Evolutionary conservation across 2,329 filamentous ascomycete species (phyloP), one percentile per base, ranked within the genome.

Genomic region (Pyrenophora graminea): DNA sequence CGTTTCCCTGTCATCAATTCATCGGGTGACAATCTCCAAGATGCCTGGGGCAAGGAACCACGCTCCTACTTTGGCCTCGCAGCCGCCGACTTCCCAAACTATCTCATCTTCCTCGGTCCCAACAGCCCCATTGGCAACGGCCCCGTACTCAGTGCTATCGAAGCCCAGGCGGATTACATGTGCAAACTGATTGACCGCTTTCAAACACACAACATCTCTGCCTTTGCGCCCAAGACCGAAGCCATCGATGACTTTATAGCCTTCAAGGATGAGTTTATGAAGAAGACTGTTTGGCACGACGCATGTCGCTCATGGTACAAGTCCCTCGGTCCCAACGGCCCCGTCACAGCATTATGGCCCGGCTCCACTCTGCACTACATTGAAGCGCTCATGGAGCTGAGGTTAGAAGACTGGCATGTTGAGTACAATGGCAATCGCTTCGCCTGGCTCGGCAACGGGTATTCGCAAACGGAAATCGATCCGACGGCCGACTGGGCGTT

Each of bases 161-260:
- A 81, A 56, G 70, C 73, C 44, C 74, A 80, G 51, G 76, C 76
- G 3, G 79, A 82, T 56, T 82, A 80, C 67, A 76, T 81, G 55
- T 74, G 77, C 56, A 77, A 79, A 55, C 62, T 80, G 33, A 75
- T 83, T 51, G 76, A 80, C 64, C 76, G 78, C 33, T 78, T 75
- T 58, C 76, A 81, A 62, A 79, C 75, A 2, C 70, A 80, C 61
- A 75, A 78, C 62, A 77, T 82, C 47, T 62, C 65, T 4, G 69
- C 74, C 4, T 76, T 69, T 15, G 63, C 74, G 7, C 75, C 81
- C 9, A 80, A 79, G 58, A 61, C 68, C 1, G 74, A 74, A 15
- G 78, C 64, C 2, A 76, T 82, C 6, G 65, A 68, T 9, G 82
- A 83, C 53, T 84, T 84, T 64, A 74, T 79, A 49, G 69, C 69